Conservation (phyloP, 2,329 filamentous ascomycete genomes). For the Penicillium sp. region DNA sequence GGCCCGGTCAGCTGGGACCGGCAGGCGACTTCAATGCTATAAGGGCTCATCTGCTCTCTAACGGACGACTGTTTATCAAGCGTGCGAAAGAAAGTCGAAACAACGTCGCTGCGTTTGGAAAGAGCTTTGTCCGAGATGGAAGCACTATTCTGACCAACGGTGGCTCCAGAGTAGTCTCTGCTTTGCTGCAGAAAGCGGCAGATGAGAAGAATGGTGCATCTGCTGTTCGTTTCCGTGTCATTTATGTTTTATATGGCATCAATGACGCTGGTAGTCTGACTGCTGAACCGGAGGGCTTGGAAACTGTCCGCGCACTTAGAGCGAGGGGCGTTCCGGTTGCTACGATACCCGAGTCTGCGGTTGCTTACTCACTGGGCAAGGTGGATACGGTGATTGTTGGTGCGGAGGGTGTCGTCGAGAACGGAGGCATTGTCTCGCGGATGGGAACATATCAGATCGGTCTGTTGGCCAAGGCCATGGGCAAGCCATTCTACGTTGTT, state of each 20-base stretch:
- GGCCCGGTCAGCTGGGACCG: conserved; percentile 48
- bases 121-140: conserved; percentile 73
- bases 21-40: conserved; percentile 75
- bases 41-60: conserved; percentile 75
- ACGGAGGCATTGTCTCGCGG: conserved; percentile 85
- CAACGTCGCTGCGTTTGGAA: conserved; percentile 75
- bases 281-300: conserved; percentile 59
- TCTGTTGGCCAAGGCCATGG: conserved; percentile 67
- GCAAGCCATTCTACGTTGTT: conserved; percentile 82
- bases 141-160: conserved; percentile 86
- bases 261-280: conserved; percentile 25
- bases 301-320: conserved; percentile 68
- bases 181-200: conserved; percentile 69
- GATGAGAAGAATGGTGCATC: conserved; percentile 54
- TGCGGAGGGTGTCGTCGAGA: conserved; percentile 83
- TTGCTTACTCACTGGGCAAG: conserved; percentile 73
- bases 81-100: conserved; percentile 81
- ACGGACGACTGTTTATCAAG: conserved; percentile 80
- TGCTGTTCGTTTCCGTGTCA: conserved; percentile 72
- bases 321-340: conserved; percentile 76
- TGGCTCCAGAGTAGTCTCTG: conserved; percentile 77
- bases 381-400: conserved; percentile 67
- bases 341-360: conserved; percentile 69
- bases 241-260: conserved; percentile 61
- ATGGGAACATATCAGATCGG: conserved; percentile 87